Evolutionary conservation across 176 grass and related monocot species (phyloP).

Genomic region (Lolium perenne): DNA sequence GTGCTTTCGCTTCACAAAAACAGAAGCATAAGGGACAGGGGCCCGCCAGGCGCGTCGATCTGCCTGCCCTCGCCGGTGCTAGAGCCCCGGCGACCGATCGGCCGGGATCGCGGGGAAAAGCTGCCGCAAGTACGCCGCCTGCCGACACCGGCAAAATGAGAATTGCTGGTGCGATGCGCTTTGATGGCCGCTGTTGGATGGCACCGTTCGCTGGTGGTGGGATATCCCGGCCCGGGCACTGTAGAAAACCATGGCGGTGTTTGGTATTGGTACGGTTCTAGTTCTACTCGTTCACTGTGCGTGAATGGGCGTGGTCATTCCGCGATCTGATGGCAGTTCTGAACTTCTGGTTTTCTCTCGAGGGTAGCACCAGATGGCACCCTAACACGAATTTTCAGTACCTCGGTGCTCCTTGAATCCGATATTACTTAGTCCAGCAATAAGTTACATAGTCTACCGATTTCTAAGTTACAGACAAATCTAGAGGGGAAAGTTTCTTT

Average conservation of each 20-base stretch:
- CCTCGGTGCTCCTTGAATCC: no score
- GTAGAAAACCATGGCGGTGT: not conserved
- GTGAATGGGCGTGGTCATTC: not conserved
- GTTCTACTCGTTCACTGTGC: not conserved
- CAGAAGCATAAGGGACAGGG: not conserved
- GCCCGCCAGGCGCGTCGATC: not conserved
- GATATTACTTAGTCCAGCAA: no score
- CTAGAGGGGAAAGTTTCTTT: no score
- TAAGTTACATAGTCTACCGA: no score
- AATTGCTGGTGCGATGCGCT: conserved; percentile 1
- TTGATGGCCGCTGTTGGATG: conserved; percentile 21
- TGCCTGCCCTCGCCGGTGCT: conserved; percentile 18
- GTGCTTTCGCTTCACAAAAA: not conserved
- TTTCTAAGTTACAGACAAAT: no score
- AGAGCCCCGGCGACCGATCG: not conserved
- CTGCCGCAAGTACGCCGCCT: not conserved
- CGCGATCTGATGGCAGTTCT: not conserved
- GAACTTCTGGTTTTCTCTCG: not conserved
- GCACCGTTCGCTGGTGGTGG: conserved; percentile 1
- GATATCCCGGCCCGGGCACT: not conserved
- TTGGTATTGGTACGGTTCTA: no score
- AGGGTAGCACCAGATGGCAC: not conserved
- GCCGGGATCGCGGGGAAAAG: conserved; percentile 30
- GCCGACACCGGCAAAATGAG: not conserved
- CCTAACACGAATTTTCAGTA: no score